A percentile compares a stretch with the other conserved stretches of the same genome.
Evolutionary conservation across 169 alveolate genomes (phyloP).

Genomic region (Babesia caballi): DNA sequence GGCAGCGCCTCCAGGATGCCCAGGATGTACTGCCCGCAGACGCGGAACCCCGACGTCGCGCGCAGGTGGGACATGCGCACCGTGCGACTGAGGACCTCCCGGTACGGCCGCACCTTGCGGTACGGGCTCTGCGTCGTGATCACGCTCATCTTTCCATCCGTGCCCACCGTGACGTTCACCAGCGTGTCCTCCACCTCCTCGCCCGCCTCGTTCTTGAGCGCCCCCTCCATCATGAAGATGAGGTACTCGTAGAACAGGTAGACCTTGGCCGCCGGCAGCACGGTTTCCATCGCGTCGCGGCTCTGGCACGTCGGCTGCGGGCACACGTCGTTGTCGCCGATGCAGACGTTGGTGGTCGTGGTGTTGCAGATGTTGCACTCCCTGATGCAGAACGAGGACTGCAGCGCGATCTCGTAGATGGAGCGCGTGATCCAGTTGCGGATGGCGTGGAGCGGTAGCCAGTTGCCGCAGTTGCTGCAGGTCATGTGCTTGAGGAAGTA

Average conservation of each 20-base stretch:
- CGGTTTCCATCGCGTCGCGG: constrained; percentile 58
- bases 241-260: constrained; percentile 66
- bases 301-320: constrained; percentile 71
- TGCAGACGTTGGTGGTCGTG: constrained; percentile 57
- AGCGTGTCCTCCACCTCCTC: background rate
- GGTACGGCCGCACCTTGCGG: constrained; percentile 15
- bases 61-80: constrained; percentile 9
- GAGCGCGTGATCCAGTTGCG: constrained; percentile 61
- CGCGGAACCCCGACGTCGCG: constrained; percentile 55
- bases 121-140: constrained; percentile 28
- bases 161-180: constrained; percentile 56
- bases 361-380: constrained; percentile 58
- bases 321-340: constrained; percentile 51
- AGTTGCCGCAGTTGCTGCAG: constrained; percentile 60
- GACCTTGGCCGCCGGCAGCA: constrained; percentile 52
- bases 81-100: constrained; percentile 30
- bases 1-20: constrained; percentile 64
- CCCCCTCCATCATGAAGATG: constrained; percentile 61
- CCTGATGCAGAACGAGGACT: constrained; percentile 58
- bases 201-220: constrained; percentile 15
- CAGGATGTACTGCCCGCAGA: constrained; percentile 59
- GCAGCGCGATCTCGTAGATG: constrained; percentile 49
- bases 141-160: constrained; percentile 52
- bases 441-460: constrained; percentile 62
- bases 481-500: constrained; percentile 50